Evolutionary conservation across 192 early-diverging fungal species (phyloP).

Genomic region (Coemansia sp.): DNA sequence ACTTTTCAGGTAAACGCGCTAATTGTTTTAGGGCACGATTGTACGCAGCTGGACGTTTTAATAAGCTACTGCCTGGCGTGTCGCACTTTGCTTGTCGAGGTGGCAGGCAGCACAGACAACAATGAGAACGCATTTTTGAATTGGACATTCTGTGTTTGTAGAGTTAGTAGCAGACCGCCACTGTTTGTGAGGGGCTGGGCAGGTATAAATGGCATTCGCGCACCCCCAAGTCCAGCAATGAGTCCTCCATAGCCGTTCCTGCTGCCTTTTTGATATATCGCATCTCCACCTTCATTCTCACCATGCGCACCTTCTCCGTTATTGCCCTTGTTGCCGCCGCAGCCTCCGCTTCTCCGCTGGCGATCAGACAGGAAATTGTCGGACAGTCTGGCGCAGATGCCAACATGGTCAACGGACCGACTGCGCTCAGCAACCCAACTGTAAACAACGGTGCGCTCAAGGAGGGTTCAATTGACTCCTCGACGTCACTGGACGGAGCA

Average conservation of each 20-base stretch:
- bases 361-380: constrained; percentile 33
- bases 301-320: constrained; percentile 25
- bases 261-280: neutral
- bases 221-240: neutral
- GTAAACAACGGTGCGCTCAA: constrained; percentile 40
- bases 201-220: constrained; percentile 7
- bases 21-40: constrained; percentile 9
- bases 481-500: constrained; percentile 36
- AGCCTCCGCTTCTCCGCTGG: constrained; percentile 34
- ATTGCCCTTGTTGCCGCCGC: constrained; percentile 28
- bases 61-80: neutral
- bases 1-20: neutral
- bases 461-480: constrained; percentile 37
- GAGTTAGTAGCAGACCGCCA: neutral
- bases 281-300: constrained; percentile 2
- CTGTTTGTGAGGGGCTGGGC: neutral
- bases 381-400: constrained; percentile 25
- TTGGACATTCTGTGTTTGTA: neutral
- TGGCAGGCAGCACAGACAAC: neutral
- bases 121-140: neutral
- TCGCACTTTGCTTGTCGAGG: neutral
- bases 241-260: neutral
- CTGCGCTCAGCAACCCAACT: constrained; percentile 33
- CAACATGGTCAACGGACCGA: constrained; percentile 43
- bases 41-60: neutral